A percentile compares a stretch with the other conserved stretches of the same genome.
Conservation (phyloP, 2,329 filamentous ascomycete species). For the Nannizziopsis arthrosporioides region DNA sequence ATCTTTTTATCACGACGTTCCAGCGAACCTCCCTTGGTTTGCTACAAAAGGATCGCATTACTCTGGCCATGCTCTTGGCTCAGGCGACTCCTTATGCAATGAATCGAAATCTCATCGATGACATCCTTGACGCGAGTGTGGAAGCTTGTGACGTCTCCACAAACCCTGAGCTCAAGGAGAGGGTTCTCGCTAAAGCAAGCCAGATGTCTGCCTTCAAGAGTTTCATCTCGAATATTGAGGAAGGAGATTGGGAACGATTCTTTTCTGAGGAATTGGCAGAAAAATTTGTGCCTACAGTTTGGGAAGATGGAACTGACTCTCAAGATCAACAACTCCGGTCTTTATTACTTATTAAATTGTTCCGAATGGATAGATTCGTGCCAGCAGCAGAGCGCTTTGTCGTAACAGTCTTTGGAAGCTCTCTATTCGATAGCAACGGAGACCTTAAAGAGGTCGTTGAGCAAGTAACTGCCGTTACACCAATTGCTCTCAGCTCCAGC, state of each 20-base stretch:
- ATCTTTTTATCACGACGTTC: conserved; percentile 84
- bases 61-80: conserved; percentile 84
- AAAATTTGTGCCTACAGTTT: conserved; percentile 64
- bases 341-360: conserved; percentile 84
- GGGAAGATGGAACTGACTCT: conserved; percentile 52
- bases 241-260: conserved; percentile 67
- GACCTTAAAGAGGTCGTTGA: conserved; percentile 76
- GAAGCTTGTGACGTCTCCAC: conserved; percentile 70
- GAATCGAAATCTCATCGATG: conserved; percentile 80
- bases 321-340: conserved; percentile 69
- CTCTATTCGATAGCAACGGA: conserved; percentile 70
- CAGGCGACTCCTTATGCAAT: conserved; percentile 94
- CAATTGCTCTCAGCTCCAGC: conserved; percentile 84
- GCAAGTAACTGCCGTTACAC: conserved; percentile 70
- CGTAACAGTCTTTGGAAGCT: conserved; percentile 67
- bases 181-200: conserved; percentile 56
- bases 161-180: conserved; percentile 50
- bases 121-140: conserved; percentile 66
- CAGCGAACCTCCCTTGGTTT: conserved; percentile 87
- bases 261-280: conserved; percentile 77
- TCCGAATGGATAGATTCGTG: conserved; percentile 89
- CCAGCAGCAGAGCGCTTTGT: conserved; percentile 89
- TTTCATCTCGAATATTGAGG: conserved; percentile 50
- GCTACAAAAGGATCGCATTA: conserved; percentile 87
- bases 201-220: conserved; percentile 64